Conservation (phyloP, 768 basidiomycete genomes). For the Leccinum subtestaceum region DNA sequence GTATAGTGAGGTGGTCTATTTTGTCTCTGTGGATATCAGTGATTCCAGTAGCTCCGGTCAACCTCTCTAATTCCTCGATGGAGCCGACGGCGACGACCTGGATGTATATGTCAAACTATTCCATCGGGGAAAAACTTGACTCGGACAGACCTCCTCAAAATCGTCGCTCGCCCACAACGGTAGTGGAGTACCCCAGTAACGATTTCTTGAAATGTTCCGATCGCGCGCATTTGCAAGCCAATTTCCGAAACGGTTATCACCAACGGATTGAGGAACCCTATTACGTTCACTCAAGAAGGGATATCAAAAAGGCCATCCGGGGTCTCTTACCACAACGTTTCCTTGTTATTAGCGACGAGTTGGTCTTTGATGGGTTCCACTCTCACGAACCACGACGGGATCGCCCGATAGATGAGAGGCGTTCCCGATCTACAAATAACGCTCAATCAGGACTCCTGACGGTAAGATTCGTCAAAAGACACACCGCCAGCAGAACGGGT, state of each 20-base stretch:
- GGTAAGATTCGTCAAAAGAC: not conserved
- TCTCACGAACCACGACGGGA: constrained; percentile 94
- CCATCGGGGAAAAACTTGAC: not conserved
- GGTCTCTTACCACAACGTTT: constrained; percentile 74
- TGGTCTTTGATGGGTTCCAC: constrained; percentile 83
- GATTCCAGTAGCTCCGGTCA: constrained; percentile 83
- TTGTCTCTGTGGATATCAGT: constrained; percentile 91
- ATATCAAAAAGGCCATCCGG: not conserved
- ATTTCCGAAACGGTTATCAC: constrained; percentile 91
- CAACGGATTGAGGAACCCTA: constrained; percentile 90
- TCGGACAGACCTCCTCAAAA: constrained; percentile 61
- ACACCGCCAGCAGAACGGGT: constrained; percentile 97
- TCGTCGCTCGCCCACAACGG: constrained; percentile 97
- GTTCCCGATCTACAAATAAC: constrained; percentile 70
- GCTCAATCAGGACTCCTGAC: not conserved
- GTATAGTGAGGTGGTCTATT: constrained; percentile 96
- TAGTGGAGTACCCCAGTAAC: constrained; percentile 98
- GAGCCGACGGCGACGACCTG: constrained; percentile 87
- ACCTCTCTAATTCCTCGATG: constrained; percentile 77
- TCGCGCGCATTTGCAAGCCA: constrained; percentile 98
- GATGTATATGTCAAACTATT: constrained; percentile 2
- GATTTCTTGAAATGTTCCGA: constrained; percentile 97
- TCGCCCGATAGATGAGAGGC: constrained; percentile 92
- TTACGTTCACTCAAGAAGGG: constrained; percentile 4
- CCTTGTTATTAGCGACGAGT: constrained; percentile 85